phyloP scores from a whole-genome alignment of 345 rosid species.

The Orychophragmus violaceus region DNA sequence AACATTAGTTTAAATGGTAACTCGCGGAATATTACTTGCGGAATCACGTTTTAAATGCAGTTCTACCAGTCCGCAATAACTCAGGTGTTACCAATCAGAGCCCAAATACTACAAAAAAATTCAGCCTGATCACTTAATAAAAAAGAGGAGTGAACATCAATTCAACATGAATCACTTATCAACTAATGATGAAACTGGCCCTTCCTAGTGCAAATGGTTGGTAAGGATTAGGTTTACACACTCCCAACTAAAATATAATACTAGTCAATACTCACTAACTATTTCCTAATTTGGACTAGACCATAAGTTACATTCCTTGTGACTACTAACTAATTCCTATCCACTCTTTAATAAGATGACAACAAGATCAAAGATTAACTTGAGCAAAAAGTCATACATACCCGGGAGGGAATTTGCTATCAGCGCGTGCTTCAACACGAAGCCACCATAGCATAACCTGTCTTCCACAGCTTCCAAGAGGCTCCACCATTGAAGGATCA shows the following conservation, averaged over 20 bases:
- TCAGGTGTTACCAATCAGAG: too few relatives aligned
- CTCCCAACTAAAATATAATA: not conserved
- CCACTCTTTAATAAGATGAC: not conserved
- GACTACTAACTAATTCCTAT: too few relatives aligned
- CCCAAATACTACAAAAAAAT: too few relatives aligned
- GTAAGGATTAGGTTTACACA: not conserved
- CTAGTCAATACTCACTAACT: not conserved
- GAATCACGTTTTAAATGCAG: too few relatives aligned
- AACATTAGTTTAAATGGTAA: too few relatives aligned
- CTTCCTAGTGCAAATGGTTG: not conserved
- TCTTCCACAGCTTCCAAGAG: conserved; percentile 91
- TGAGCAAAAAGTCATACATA: conserved; percentile 19
- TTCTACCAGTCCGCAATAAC: too few relatives aligned
- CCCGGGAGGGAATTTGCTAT: conserved; percentile 98
- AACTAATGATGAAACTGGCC: not conserved
- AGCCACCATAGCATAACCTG: conserved; percentile 97
- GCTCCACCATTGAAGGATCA: conserved; percentile 72
- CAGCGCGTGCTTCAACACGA: conserved; percentile 98
- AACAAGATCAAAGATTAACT: too few relatives aligned
- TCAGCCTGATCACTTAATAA: not conserved
- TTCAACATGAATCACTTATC: not conserved
- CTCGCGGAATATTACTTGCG: too few relatives aligned
- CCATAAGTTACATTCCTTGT: not conserved
- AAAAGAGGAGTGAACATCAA: not conserved
- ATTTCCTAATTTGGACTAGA: not conserved